phyloP scores from a whole-genome alignment of 2,329 filamentous ascomycete genomes.

The Setomelanomma holmii region DNA sequence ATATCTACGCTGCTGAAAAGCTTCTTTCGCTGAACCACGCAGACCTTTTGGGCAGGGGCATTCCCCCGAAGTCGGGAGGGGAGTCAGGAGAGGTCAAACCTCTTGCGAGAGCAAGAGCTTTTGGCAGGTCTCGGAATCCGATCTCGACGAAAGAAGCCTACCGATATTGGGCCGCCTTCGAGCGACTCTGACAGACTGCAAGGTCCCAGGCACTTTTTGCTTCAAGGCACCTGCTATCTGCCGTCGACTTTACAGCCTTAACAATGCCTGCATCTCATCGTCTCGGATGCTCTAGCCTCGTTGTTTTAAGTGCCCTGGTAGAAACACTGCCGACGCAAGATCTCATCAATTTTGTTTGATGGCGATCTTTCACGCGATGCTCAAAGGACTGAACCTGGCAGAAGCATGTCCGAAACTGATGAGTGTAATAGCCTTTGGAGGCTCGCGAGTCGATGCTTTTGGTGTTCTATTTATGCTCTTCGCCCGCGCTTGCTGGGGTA shows the following conservation, averaged over 20 bases:
- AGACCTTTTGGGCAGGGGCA: constrained; percentile 36
- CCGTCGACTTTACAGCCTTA: not conserved
- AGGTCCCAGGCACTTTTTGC: constrained; percentile 42
- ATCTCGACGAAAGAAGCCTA: constrained; percentile 42
- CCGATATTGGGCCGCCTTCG: constrained; percentile 34
- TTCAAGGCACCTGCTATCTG: constrained; percentile 30
- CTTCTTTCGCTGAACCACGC: not conserved
- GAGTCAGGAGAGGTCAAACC: constrained; percentile 31
- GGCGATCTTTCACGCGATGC: too few relatives aligned
- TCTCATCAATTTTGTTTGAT: too few relatives aligned
- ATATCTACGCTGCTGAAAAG: not conserved
- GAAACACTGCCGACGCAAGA: too few relatives aligned
- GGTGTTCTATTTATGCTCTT: not conserved
- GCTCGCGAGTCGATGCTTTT: constrained; percentile 1
- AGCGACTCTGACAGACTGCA: constrained; percentile 35
- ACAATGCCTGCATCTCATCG: not conserved
- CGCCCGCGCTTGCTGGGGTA: not conserved
- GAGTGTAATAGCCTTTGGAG: not conserved
- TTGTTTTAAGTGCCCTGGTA: too few relatives aligned
- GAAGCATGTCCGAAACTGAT: too few relatives aligned
- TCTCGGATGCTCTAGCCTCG: too few relatives aligned
- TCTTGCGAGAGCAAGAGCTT: constrained; percentile 26
- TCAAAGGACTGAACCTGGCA: too few relatives aligned
- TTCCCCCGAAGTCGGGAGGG: constrained; percentile 30
- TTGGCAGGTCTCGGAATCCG: constrained; percentile 28